A percentile compares a stretch with the other conserved stretches of the same genome.
phyloP scores from a whole-genome alignment of 495 filamentous ascomycete genomes.

The Penicillium roqueforti region DNA sequence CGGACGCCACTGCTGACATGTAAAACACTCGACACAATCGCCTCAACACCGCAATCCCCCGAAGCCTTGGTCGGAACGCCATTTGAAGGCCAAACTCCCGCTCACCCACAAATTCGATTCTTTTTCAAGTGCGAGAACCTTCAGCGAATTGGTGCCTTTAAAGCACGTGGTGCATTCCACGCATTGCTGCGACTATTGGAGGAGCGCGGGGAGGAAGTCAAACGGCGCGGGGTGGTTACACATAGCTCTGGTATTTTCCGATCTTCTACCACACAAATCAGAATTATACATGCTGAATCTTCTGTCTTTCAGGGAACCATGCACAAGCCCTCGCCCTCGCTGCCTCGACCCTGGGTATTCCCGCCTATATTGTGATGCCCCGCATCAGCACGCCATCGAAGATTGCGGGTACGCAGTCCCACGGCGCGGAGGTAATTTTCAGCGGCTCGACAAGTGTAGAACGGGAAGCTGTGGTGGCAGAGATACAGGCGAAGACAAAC shows the following conservation, averaged over 20 bases:
- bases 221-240: constrained; percentile 73
- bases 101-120: constrained; percentile 63
- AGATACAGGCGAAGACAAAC: constrained; percentile 63
- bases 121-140: constrained; percentile 98
- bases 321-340: constrained; percentile 92
- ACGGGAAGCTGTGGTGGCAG: constrained; percentile 68
- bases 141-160: constrained; percentile 90
- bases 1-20: constrained; percentile 78
- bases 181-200: constrained; percentile 69
- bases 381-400: constrained; percentile 75
- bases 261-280: background rate
- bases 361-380: constrained; percentile 89
- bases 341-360: constrained; percentile 58
- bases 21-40: constrained; percentile 64
- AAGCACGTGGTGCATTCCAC: constrained; percentile 86
- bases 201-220: constrained; percentile 54
- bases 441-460: constrained; percentile 75
- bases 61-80: constrained; percentile 51
- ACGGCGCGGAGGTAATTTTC: constrained; percentile 78
- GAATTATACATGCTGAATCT: constrained; percentile 6
- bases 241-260: constrained; percentile 71
- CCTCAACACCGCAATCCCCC: constrained; percentile 62
- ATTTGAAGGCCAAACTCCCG: constrained; percentile 55
- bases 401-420: constrained; percentile 71
- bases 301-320: constrained; percentile 69